A percentile compares a stretch with the other conserved stretches of the same genome.
phyloP scores from a whole-genome alignment of 495 filamentous ascomycete genomes.

The Hypoxylon fuscum region DNA sequence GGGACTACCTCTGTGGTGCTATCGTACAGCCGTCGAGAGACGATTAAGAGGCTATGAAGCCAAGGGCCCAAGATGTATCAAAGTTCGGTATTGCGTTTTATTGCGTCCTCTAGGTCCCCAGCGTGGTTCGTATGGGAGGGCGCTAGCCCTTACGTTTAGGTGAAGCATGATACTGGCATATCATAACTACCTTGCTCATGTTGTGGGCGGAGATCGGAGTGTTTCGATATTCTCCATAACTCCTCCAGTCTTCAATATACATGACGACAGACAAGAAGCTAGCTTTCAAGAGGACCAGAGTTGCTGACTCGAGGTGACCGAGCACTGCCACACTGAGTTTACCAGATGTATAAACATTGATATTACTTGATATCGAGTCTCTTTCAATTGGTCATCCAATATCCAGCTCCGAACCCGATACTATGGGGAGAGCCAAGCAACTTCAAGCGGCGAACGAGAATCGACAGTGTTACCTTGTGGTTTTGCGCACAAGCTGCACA shows the following conservation, averaged over 20 bases:
- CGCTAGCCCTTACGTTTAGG: too few relatives aligned
- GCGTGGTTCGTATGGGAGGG: conserved; percentile 5
- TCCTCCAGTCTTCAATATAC: neutral
- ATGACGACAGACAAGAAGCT: conserved; percentile 26
- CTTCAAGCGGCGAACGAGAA: conserved; percentile 12
- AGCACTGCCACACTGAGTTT: conserved; percentile 34
- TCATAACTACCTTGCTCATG: neutral
- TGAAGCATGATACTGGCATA: neutral
- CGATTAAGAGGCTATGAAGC: conserved; percentile 7
- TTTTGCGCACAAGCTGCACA: conserved; percentile 15
- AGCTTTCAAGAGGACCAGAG: conserved; percentile 4
- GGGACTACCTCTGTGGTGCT: neutral
- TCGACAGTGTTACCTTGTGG: conserved; percentile 6
- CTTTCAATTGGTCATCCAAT: conserved; percentile 7
- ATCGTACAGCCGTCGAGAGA: neutral
- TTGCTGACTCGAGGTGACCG: conserved; percentile 19
- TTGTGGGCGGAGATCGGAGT: conserved; percentile 1
- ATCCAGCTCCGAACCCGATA: conserved; percentile 17
- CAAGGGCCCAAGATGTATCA: conserved; percentile 23
- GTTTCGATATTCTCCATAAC: conserved; percentile 3
- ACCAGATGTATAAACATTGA: neutral
- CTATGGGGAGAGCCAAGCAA: conserved; percentile 22
- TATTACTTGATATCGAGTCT: neutral
- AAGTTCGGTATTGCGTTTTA: conserved; percentile 1
- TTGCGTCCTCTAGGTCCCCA: conserved; percentile 2